Base-by-base conservation (phyloP, 2,329 filamentous ascomycete species). In the Cladosporium sp. region DNA sequence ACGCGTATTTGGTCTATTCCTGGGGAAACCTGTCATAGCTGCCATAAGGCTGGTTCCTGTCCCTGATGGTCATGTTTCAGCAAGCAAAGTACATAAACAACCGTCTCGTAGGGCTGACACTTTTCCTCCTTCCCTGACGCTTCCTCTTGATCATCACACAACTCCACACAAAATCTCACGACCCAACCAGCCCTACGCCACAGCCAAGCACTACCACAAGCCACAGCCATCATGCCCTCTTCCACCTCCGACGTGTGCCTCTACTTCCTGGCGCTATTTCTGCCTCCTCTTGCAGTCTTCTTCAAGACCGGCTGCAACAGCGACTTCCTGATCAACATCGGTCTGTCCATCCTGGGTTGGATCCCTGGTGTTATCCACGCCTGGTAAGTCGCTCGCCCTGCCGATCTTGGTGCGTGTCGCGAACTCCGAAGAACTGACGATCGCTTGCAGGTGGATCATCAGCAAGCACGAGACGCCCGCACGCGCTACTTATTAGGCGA, bases 221-320 rank as follows among this genome's bases (percentile, higher is more conserved):
- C 59, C 41, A 54, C 47, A 41, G 30, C 51, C 60, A 63, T 57
- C 61, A 68, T 65, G 61, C 65, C 66, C 14, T 69, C 68, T 21
- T 68, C 67, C 28, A 64, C 44, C 55, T 55, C 59, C 41, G 63
- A 70, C 38, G 66, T 70, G 52, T 65, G 67, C 32, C 68, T 70
- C 54, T 70, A 70, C 61, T 57, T 96, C 82, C 86, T 96, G 82
- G 93, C 93, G 84, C 85, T 97, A 84, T 83, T 97, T 82, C 88
- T 97, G 71, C 93, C 93, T 65, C 93, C 93, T 78, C 82, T 97
- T 65, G 93, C 80, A 65, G 82, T 83, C 71, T 80, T 80, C 74
- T 70, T 81, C 66, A 76, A 83, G 57, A 78, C 81, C 15, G 82
- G 82, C 67, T 84, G 81, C 72, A 81, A 81, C 67, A 76, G 77